Evolutionary conservation across 306 rosid species (phyloP).

Genomic region (Prunus mume): DNA sequence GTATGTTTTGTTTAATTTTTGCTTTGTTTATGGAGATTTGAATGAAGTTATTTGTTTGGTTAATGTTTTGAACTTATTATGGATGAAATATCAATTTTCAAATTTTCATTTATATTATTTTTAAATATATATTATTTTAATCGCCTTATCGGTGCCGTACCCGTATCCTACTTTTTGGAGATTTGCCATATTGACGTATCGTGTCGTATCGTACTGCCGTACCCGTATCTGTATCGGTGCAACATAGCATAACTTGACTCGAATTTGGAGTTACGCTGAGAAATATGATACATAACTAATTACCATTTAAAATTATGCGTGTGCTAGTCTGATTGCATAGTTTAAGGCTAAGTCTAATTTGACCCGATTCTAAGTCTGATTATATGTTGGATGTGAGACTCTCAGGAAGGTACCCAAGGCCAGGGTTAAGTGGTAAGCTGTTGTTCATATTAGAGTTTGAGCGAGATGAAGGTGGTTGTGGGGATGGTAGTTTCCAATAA

Average conservation of each 20-base stretch:
- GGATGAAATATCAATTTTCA: too few species aligned
- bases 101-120: too few species aligned
- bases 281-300: background rate
- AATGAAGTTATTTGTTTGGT: too few species aligned
- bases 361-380: background rate
- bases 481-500: constrained; percentile 93
- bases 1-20: too few species aligned
- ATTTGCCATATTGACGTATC: too few species aligned
- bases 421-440: background rate
- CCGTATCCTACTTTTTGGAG: too few species aligned
- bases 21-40: too few species aligned
- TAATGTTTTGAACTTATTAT: too few species aligned
- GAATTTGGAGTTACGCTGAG: background rate
- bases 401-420: background rate
- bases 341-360: background rate
- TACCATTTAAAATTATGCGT: background rate
- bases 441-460: background rate
- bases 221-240: too few species aligned
- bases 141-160: too few species aligned
- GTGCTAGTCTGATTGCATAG: background rate
- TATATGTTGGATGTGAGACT: background rate
- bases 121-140: too few species aligned
- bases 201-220: too few species aligned
- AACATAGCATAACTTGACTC: background rate
- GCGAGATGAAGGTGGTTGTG: constrained; percentile 75